A percentile compares a stretch with the other conserved stretches of the same genome.
Conservation (phyloP, 352 stramenopile species). For the Peronospora destructor region DNA sequence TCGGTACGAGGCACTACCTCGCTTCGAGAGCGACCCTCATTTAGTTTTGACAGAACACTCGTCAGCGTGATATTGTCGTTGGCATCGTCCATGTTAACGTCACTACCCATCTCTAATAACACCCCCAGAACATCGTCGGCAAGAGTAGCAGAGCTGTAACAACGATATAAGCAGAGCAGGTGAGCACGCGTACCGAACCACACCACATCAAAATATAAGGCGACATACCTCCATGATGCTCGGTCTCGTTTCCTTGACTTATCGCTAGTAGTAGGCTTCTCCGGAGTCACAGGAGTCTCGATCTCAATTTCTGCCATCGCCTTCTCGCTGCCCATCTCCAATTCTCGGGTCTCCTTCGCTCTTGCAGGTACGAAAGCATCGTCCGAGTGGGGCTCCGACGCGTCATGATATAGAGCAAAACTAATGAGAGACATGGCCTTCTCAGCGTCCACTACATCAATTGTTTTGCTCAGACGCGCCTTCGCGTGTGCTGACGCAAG, state of each 20-base stretch:
- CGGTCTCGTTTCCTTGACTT: constrained; percentile 64
- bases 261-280: constrained; percentile 6
- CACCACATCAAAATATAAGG: constrained; percentile 1
- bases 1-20: constrained; percentile 39
- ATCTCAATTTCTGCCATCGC: constrained; percentile 29
- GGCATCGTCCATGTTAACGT: constrained; percentile 49
- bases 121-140: constrained; percentile 57
- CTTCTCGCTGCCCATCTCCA: constrained; percentile 16
- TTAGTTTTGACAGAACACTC: constrained; percentile 52
- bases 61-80: constrained; percentile 57
- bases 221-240: constrained; percentile 50
- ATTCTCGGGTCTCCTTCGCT: constrained; percentile 14
- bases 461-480: constrained; percentile 84
- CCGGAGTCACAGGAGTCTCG: constrained; percentile 18
- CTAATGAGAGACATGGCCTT: constrained; percentile 94
- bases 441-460: constrained; percentile 78
- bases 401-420: constrained; percentile 97
- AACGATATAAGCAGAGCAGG: constrained; percentile 6
- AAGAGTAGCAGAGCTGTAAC: constrained; percentile 46
- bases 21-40: constrained; percentile 29
- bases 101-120: constrained; percentile 50
- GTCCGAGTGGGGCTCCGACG: constrained; percentile 39
- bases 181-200: neutral
- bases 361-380: constrained; percentile 9
- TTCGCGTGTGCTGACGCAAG: constrained; percentile 97